A percentile compares a stretch with the other conserved stretches of the same genome.
These are phyloP conservation scores for Elaeis guineensis DNA, from an alignment of 176 grass and related monocot species.

Conservation along the genomic window DNA sequence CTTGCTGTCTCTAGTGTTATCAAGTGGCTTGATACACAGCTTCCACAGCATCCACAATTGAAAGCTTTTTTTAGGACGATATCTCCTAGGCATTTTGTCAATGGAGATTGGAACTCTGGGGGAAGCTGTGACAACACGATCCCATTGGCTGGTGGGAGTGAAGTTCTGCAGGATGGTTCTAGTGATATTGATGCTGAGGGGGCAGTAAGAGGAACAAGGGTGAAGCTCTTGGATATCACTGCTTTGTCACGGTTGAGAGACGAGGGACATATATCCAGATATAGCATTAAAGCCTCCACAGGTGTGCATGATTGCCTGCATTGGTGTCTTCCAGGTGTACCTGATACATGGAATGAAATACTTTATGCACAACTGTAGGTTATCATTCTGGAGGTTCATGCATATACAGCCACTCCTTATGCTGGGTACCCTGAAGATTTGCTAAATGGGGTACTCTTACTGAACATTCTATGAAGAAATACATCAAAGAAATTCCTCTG, in stretches of 20 bases:
- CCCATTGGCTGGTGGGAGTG: conserved; percentile 56
- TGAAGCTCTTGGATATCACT: conserved; percentile 89
- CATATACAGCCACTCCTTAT: too few relatives aligned
- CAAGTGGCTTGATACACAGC: conserved; percentile 64
- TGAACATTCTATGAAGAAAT: too few relatives aligned
- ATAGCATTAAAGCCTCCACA: conserved; percentile 37
- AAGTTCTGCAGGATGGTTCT: conserved; percentile 61
- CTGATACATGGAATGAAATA: conserved; percentile 91
- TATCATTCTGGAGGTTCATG: too few relatives aligned
- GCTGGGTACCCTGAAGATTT: too few relatives aligned
- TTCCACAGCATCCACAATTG: conserved; percentile 31
- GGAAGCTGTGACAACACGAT: conserved; percentile 73
- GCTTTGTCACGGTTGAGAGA: conserved; percentile 69
- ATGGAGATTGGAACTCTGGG: conserved; percentile 98
- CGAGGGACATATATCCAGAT: conserved; percentile 87
- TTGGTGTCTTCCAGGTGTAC: conserved; percentile 95
- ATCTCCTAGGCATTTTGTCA: conserved; percentile 87
- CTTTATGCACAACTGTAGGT: conserved; percentile 81
- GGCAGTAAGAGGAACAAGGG: conserved; percentile 59
- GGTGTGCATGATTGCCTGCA: conserved; percentile 83
- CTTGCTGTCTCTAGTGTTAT: conserved; percentile 64
- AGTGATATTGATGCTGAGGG: conserved; percentile 44
- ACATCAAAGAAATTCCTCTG: too few relatives aligned
- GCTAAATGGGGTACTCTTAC: too few relatives aligned
- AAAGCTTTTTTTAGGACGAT: conserved; percentile 88